Base-by-base conservation (phyloP, 257 asterid species). In the Nicotiana sylvestris region DNA sequence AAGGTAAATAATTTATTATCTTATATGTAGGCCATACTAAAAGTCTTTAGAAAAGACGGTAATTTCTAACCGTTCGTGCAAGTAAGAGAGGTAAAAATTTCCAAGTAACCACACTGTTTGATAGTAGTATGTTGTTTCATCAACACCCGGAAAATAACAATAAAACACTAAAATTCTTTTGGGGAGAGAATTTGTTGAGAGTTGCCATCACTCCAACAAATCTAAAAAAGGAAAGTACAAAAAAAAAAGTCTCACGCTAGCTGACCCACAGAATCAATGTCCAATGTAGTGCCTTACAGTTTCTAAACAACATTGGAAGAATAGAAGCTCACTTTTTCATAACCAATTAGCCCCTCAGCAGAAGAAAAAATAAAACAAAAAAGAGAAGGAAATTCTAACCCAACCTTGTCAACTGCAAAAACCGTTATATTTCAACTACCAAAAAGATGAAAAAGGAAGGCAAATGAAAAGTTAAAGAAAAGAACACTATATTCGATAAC, bases 211-310 rank as follows among this genome's bases (percentile, higher is more conserved):
- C 62, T 74, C 49, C 80, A 49, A 49, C 62, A 74, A 74, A 74
- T 49, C 43, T 74, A 27, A 74, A 27, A 49, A 49, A 13, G 80
- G 64, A 27, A 27, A 74, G 80, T 74, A 67, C 15, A 74, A 7
- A 21, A 49, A 49, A 49, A 49, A 74, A 49, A 27, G 80, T 51
- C 43, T 74, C 43, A 74, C 51, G 43, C 25, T 49, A 13, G 27
- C 43, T 27, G 80, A 74, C 80, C 80, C 80, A 74, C 80, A 74
- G 13, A 49, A 49, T 49, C 64, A 49, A 74, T 74, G 80, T 49
- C 37, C 16, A 70, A 27, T 25, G 43, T 2, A 27, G 39, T 65
- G 39, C 39, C 6, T 27, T 25, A 61, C 13, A 74, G 37, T 62
- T 46, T 53, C 57, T 27, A 49, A 49, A 15, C 64, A 74, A 8